phyloP scores from a whole-genome alignment of 176 grass and related monocot species.

The Oryza glaberrima region DNA sequence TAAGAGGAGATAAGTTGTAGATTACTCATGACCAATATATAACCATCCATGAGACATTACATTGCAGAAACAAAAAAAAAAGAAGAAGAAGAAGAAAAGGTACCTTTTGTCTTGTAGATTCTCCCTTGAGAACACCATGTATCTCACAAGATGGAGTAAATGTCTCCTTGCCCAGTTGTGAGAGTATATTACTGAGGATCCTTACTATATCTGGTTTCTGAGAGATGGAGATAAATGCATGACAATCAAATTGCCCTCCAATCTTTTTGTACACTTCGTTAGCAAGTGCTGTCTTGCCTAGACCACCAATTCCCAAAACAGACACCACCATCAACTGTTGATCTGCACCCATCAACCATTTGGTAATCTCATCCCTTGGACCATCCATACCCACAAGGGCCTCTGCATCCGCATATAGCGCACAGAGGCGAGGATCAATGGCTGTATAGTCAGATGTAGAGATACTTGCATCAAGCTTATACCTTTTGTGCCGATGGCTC shows the following conservation, averaged over 20 bases:
- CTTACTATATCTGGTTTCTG: slow-evolving; percentile 18
- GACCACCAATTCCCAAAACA: slow-evolving; percentile 5
- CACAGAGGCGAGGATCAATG: too few species aligned
- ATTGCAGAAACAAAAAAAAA: too few species aligned
- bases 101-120: slow-evolving; percentile 9
- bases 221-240: background rate
- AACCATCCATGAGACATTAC: background rate
- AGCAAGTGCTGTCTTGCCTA: slow-evolving; percentile 14
- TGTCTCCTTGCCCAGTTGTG: background rate
- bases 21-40: background rate
- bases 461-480: too few species aligned
- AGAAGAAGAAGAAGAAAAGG: background rate
- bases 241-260: background rate
- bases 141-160: background rate
- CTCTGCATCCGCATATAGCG: too few species aligned
- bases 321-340: background rate
- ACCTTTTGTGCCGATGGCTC: too few species aligned
- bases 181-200: background rate
- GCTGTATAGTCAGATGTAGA: too few species aligned
- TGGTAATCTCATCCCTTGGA: background rate
- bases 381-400: too few species aligned
- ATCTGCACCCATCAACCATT: background rate
- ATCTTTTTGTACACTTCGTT: slow-evolving; percentile 12
- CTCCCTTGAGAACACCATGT: background rate
- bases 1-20: too few species aligned